phyloP scores from a whole-genome alignment of 768 basidiomycete species.

The Pholiota microspora region DNA sequence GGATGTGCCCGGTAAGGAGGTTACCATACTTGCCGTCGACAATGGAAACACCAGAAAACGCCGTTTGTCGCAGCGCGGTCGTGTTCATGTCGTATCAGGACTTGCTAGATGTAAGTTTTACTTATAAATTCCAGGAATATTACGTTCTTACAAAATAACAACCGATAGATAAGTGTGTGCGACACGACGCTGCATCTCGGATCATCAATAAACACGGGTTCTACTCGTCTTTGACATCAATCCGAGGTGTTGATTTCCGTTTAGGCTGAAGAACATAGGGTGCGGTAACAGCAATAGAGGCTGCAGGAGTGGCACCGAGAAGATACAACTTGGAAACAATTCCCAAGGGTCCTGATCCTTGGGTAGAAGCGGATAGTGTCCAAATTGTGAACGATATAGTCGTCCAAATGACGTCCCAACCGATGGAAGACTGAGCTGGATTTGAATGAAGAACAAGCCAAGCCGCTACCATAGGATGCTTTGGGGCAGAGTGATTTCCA shows the following conservation, averaged over 20 bases:
- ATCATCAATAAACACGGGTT: neutral
- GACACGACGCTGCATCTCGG: neutral
- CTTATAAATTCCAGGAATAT: neutral
- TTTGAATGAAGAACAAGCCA: slow-evolving; percentile 44
- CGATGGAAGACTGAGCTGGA: slow-evolving; percentile 63
- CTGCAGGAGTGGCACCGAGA: slow-evolving; percentile 23
- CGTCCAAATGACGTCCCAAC: slow-evolving; percentile 65
- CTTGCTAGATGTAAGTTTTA: neutral
- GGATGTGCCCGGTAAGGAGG: too few relatives aligned
- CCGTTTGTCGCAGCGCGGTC: too few relatives aligned
- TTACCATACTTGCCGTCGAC: too few relatives aligned
- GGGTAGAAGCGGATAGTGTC: slow-evolving; percentile 16
- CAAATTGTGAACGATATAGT: slow-evolving; percentile 39
- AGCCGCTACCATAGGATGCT: slow-evolving; percentile 23
- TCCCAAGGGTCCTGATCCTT: slow-evolving; percentile 4
- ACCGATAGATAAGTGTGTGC: neutral
- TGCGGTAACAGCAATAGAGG: slow-evolving; percentile 25
- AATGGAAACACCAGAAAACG: too few relatives aligned
- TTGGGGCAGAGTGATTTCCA: slow-evolving; percentile 10
- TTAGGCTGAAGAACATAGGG: slow-evolving; percentile 21
- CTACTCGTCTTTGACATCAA: neutral
- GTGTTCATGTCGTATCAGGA: too few relatives aligned
- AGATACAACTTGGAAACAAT: slow-evolving; percentile 18
- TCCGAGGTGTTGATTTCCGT: neutral
- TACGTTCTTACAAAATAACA: neutral